Base-by-base conservation (phyloP, 1,284 basidiomycete genomes). In the Porogramme epimiltina region DNA sequence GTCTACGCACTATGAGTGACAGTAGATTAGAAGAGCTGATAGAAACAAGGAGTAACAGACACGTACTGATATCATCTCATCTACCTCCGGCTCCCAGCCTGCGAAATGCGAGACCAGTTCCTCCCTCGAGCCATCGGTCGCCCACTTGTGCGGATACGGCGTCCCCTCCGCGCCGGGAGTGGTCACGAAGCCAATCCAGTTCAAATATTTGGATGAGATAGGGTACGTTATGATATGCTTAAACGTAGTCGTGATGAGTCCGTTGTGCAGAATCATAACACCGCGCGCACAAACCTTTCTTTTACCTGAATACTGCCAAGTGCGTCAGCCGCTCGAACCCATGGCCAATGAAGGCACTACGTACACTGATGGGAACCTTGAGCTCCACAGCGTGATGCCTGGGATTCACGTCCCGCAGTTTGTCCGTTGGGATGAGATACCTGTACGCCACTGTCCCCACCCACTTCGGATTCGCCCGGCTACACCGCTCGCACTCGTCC, bases 81-180 rank as follows among this genome's bases (percentile, higher is more conserved):
- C 54, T 10, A 65, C 58, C 24, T 65, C 64, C 10, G 55, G 55
- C 48, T 67, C 64, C 62, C 63, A 66, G 3, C 60, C 64, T 9
- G 47, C 37, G 52, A 58, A 67, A 16, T 55, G 43, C 10, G 48
- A 45, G 18, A 52, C 18, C 22, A 66, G 38, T 11, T 67, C 66
- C 28, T 61, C 56, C 33, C 52, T 54, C 2, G 51, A 11, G 2
- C 62, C 64, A 28, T 61, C 61, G 4, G 51, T 45, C 2, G 64
- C 60, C 56, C 61, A 64, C 13, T 60, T 62, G 9, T 59, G 56
- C 10, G 59, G 52, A 25, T 64, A 62, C 1, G 53, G 23, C n/a
- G 54, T 55, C 4, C 64, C 61, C 22, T 62, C 60, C 2, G 49
- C 56, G 18, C 52, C 59, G 2, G 60, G 43, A 24, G 59, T 45